These are phyloP conservation scores for Cladosporium sp. DNA, from an alignment of 2,329 filamentous ascomycete species.

Conservation along the genomic window DNA sequence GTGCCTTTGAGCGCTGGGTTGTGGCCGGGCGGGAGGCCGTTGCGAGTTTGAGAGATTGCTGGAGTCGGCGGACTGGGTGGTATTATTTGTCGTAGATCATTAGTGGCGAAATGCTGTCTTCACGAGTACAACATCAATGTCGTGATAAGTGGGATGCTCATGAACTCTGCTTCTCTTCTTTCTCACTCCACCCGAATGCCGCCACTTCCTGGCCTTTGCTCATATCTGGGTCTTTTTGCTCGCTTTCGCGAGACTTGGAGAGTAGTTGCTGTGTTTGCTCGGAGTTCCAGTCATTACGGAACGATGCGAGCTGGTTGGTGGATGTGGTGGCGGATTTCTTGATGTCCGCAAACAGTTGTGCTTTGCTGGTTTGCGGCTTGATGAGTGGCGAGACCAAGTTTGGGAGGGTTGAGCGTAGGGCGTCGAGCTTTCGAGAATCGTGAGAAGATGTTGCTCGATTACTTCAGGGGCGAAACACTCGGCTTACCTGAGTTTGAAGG, in stretches of 20 bases:
- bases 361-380: conserved; percentile 20
- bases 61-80: no score
- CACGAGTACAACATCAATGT: background rate
- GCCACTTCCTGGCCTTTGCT: conserved; percentile 29
- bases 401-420: conserved; percentile 38
- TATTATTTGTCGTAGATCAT: no score
- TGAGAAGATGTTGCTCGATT: background rate
- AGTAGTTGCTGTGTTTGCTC: conserved; percentile 32
- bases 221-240: conserved; percentile 32
- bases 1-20: conserved; percentile 19
- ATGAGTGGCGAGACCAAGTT: conserved; percentile 36
- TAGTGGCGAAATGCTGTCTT: no score
- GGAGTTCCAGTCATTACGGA: conserved; percentile 34
- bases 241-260: conserved; percentile 31
- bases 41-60: conserved; percentile 5
- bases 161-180: conserved; percentile 17
- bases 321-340: conserved; percentile 33
- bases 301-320: conserved; percentile 32
- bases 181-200: conserved; percentile 35
- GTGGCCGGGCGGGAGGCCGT: conserved; percentile 22
- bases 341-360: conserved; percentile 33
- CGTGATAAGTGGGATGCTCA: conserved; percentile 14
- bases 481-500: conserved; percentile 38
- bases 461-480: no score
- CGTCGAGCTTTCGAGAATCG: conserved; percentile 32